Evolutionary conservation across 768 basidiomycete species (phyloP).

Genomic region (Lactifluus piperatus): DNA sequence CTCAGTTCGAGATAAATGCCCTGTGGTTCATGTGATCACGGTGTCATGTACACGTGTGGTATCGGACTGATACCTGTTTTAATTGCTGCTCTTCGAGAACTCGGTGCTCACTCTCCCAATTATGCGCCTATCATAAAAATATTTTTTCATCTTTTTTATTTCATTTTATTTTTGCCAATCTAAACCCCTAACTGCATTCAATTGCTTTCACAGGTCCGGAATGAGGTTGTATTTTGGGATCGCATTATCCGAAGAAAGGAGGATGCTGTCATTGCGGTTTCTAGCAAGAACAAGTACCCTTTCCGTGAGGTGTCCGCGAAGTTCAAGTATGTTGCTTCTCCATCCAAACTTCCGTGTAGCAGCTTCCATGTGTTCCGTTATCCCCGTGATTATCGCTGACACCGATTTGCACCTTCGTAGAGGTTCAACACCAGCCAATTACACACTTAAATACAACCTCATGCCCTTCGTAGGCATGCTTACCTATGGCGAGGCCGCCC

Average conservation of each 20-base stretch:
- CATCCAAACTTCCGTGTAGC: neutral
- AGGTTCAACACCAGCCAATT: conserved; percentile 54
- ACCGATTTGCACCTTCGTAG: conserved; percentile 31
- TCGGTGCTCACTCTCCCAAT: no score
- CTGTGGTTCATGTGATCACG: neutral
- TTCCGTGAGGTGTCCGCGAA: conserved; percentile 65
- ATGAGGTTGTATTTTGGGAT: conserved; percentile 87
- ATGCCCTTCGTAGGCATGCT: conserved; percentile 86
- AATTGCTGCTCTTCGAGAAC: neutral
- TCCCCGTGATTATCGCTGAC: conserved; percentile 15
- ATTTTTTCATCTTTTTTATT: neutral
- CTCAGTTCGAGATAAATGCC: neutral
- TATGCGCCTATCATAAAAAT: no score
- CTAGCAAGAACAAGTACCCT: conserved; percentile 73
- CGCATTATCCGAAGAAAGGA: conserved; percentile 77
- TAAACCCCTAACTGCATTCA: conserved; percentile 1
- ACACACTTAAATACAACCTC: conserved; percentile 75
- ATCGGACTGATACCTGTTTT: neutral
- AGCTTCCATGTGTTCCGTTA: conserved; percentile 2
- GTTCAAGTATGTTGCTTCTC: conserved; percentile 56
- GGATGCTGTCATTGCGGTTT: conserved; percentile 58
- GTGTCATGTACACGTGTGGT: neutral
- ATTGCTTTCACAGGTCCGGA: conserved; percentile 40
- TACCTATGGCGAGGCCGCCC: conserved; percentile 65
- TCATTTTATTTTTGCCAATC: neutral